phyloP scores from a whole-genome alignment of 1,284 basidiomycete genomes.

The Singerocomus inundabilis region DNA sequence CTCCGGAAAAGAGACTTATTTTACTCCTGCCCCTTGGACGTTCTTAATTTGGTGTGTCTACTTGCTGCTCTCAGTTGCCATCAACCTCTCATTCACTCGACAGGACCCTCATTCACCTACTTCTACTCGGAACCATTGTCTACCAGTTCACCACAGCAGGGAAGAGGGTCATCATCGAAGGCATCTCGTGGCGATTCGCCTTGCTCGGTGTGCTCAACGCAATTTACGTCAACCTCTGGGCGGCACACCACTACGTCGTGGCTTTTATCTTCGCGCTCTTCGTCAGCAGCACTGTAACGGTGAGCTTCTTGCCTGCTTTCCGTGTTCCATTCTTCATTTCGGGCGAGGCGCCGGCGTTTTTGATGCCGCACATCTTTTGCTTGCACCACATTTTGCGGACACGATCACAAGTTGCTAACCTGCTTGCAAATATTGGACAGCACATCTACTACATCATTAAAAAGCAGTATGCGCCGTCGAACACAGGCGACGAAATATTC shows the following conservation, averaged over 20 bases:
- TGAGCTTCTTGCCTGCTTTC: constrained; percentile 31
- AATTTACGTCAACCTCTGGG: constrained; percentile 84
- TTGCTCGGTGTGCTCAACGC: constrained; percentile 82
- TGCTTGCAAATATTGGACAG: constrained; percentile 30
- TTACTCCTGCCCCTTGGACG: constrained; percentile 88
- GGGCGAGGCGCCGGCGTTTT: constrained; percentile 3
- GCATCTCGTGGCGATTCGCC: constrained; percentile 86
- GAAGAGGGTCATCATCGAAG: constrained; percentile 80
- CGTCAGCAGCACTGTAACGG: constrained; percentile 78
- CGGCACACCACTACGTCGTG: constrained; percentile 65
- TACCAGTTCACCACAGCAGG: constrained; percentile 88
- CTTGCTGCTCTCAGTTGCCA: constrained; percentile 12
- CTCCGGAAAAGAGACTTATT: constrained; percentile 77
- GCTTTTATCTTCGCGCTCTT: constrained; percentile 86
- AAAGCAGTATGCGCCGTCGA: constrained; percentile 72
- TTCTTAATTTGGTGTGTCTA: constrained; percentile 72
- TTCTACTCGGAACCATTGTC: constrained; percentile 84
- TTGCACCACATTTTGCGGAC: constrained; percentile 7
- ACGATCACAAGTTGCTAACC: constrained; percentile 15
- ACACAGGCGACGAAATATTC: constrained; percentile 72
- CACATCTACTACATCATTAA: constrained; percentile 94
- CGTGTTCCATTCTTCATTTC: constrained; percentile 15
- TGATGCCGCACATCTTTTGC: not conserved
- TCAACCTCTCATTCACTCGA: constrained; percentile 15
- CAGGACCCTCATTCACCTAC: constrained; percentile 81